Evolutionary conservation across 805 yeast genomes (phyloP).

Genomic region (Pachysolen tannophilus): DNA sequence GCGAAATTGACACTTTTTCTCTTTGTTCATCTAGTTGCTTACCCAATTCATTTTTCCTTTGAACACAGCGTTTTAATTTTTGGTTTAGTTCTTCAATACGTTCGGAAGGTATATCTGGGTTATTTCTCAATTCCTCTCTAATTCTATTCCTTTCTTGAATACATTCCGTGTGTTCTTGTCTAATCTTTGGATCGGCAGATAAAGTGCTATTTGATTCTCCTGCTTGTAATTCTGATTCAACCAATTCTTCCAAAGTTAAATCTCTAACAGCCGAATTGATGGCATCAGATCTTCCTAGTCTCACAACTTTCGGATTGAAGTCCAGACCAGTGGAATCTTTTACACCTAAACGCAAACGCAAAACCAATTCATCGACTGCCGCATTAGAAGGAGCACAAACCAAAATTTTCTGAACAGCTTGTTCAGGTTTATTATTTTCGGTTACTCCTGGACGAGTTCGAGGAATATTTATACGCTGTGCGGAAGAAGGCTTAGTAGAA

Average conservation of each 20-base stretch:
- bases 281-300: slow-evolving; percentile 87
- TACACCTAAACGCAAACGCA: slow-evolving; percentile 74
- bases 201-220: slow-evolving; percentile 26
- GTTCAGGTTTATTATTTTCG: slow-evolving; percentile 10
- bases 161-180: slow-evolving; percentile 42
- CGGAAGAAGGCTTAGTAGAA: slow-evolving; percentile 3
- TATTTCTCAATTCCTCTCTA: slow-evolving; percentile 26
- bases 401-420: slow-evolving; percentile 43
- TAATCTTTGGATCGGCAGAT: slow-evolving; percentile 38
- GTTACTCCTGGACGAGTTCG: neutral
- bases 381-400: slow-evolving; percentile 99
- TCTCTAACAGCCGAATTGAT: slow-evolving; percentile 77
- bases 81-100: slow-evolving; percentile 41
- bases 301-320: slow-evolving; percentile 61
- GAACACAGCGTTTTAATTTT: slow-evolving; percentile 47
- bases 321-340: slow-evolving; percentile 41
- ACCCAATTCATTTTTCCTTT: slow-evolving; percentile 60
- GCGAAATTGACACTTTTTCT: slow-evolving; percentile 60
- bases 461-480: slow-evolving; percentile 6
- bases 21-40: slow-evolving; percentile 70
- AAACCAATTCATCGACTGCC: slow-evolving; percentile 91
- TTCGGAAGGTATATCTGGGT: slow-evolving; percentile 24
- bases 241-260: slow-evolving; percentile 77
- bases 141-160: slow-evolving; percentile 51
- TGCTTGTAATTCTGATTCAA: slow-evolving; percentile 50